Conservation (phyloP, 2,329 filamentous ascomycete genomes). For the Alternaria ethzedia region DNA sequence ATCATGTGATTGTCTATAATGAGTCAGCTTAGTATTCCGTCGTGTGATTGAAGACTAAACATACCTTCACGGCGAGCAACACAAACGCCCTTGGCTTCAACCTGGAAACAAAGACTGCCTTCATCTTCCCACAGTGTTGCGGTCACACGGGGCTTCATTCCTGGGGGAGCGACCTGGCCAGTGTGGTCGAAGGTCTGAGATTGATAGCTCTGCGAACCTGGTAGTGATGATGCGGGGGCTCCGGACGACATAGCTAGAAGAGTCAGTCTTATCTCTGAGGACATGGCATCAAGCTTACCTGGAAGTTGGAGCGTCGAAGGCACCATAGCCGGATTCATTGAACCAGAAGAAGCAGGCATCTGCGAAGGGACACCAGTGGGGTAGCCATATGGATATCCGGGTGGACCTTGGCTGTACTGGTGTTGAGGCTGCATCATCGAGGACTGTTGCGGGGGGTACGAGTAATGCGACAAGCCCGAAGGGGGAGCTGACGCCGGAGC, state of each 20-base stretch:
- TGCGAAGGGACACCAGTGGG: constrained; percentile 77
- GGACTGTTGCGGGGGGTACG: constrained; percentile 73
- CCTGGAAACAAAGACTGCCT: constrained; percentile 95
- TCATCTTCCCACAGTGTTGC: constrained; percentile 99
- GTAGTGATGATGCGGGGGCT: constrained; percentile 35
- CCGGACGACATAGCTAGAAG: constrained; percentile 42
- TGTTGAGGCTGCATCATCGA: constrained; percentile 73
- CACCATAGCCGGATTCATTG: constrained; percentile 70
- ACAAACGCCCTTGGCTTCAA: constrained; percentile 94
- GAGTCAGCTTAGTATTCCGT: background rate
- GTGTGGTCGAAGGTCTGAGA: constrained; percentile 76
- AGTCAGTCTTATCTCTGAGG: constrained; percentile 8
- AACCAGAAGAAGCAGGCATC: constrained; percentile 68
- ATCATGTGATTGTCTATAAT: constrained; percentile 94
- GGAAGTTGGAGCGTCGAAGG: constrained; percentile 73
- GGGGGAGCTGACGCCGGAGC: constrained; percentile 79
- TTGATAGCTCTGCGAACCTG: constrained; percentile 42
- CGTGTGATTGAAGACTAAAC: constrained; percentile 11
- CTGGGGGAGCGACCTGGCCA: constrained; percentile 89
- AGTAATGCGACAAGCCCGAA: constrained; percentile 74
- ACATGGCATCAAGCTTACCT: constrained; percentile 47
- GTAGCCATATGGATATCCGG: constrained; percentile 76
- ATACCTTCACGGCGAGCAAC: constrained; percentile 90
- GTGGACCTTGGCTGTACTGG: constrained; percentile 66
- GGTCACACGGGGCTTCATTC: constrained; percentile 95